phyloP scores from a whole-genome alignment of 805 yeast genomes.

The Candida sakaeoensis region DNA sequence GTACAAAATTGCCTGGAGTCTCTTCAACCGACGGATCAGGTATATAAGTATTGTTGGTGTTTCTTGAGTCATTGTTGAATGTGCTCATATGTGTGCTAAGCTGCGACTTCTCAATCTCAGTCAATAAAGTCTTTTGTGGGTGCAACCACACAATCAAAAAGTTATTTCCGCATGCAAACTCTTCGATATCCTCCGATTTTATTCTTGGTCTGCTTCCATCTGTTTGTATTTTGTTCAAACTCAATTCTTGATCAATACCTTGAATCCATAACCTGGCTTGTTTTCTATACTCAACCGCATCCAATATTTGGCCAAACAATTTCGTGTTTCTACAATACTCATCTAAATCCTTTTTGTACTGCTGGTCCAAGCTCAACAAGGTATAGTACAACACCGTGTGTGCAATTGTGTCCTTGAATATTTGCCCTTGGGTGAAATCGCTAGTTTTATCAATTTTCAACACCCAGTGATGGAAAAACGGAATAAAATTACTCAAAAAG shows the following conservation, averaged over 20 bases:
- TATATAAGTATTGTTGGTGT: constrained; percentile 4
- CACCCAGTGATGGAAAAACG: constrained; percentile 46
- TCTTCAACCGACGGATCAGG: constrained; percentile 1
- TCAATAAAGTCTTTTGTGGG: constrained; percentile 22
- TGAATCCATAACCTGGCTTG: constrained; percentile 25
- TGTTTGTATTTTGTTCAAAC: neutral
- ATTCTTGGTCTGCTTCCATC: constrained; percentile 1
- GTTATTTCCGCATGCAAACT: constrained; percentile 23
- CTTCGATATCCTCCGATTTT: constrained; percentile 12
- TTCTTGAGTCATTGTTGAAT: constrained; percentile 7
- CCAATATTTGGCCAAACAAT: constrained; percentile 16
- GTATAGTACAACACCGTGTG: constrained; percentile 24
- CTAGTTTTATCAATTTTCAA: constrained; percentile 14
- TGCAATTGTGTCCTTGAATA: constrained; percentile 31
- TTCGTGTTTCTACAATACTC: constrained; percentile 19
- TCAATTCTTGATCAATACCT: constrained; percentile 15
- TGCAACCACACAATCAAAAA: constrained; percentile 31
- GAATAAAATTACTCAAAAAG: constrained; percentile 41
- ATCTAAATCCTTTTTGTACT: constrained; percentile 22
- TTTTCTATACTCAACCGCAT: constrained; percentile 25
- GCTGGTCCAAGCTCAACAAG: constrained; percentile 24
- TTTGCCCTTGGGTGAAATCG: constrained; percentile 11
- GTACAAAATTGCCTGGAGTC: constrained; percentile 4
- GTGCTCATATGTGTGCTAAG: constrained; percentile 6
- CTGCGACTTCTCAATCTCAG: constrained; percentile 3